Conservation (phyloP, 768 basidiomycete genomes). For the Termitomyces eurrhizus region DNA sequence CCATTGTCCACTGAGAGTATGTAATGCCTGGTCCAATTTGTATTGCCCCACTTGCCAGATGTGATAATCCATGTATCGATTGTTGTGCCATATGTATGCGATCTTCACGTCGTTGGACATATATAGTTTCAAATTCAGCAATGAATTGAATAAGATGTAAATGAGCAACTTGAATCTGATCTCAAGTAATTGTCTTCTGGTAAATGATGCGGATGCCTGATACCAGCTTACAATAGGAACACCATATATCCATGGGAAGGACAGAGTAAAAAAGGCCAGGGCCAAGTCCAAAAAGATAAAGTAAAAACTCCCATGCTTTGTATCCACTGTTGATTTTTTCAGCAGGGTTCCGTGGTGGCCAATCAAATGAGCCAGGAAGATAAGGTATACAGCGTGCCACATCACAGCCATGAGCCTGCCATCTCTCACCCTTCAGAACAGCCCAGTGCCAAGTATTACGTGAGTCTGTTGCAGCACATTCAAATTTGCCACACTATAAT, state of each 20-base stretch:
- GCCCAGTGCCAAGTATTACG: slow-evolving; percentile 20
- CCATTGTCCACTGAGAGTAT: slow-evolving; percentile 17
- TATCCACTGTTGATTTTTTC: not conserved
- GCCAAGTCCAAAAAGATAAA: slow-evolving; percentile 12
- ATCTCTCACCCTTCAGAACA: not conserved
- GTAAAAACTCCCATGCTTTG: slow-evolving; percentile 5
- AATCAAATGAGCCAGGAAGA: slow-evolving; percentile 16
- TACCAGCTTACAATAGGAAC: not conserved
- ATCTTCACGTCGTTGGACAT: slow-evolving; percentile 19
- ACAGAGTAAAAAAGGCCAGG: slow-evolving; percentile 8
- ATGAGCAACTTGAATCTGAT: not conserved
- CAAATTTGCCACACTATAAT: slow-evolving; percentile 21
- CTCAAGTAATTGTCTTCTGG: not conserved
- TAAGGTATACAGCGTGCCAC: not conserved
- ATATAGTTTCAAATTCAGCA: slow-evolving; percentile 31
- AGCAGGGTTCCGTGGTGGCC: slow-evolving; percentile 26
- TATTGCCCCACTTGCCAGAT: slow-evolving; percentile 21
- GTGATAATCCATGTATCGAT: slow-evolving; percentile 28
- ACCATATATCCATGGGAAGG: slow-evolving; percentile 3
- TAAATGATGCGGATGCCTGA: slow-evolving; percentile 4
- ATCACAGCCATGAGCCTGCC: not conserved
- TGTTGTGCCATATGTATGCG: slow-evolving; percentile 30
- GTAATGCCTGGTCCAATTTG: slow-evolving; percentile 19
- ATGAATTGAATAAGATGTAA: slow-evolving; percentile 23
- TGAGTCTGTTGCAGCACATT: slow-evolving; percentile 11